Evolutionary conservation across 495 filamentous ascomycete species (phyloP).

Genomic region (Usnea hakonensis): DNA sequence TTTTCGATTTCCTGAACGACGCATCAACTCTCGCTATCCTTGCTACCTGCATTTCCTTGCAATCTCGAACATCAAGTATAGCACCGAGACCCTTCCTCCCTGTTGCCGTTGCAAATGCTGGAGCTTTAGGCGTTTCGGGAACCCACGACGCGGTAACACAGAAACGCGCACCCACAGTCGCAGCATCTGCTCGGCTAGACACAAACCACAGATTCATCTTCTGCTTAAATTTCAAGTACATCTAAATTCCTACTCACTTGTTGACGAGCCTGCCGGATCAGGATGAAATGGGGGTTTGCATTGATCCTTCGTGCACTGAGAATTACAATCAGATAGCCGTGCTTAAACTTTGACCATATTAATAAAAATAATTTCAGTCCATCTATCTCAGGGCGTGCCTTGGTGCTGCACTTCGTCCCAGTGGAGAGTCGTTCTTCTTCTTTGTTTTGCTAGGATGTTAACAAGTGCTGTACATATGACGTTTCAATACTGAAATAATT

Average conservation of each 20-base stretch:
- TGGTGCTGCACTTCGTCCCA: background rate
- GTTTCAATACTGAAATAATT: too few relatives aligned
- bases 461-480: too few relatives aligned
- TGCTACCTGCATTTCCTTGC: background rate
- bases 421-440: too few relatives aligned
- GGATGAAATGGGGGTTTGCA: conserved; percentile 9
- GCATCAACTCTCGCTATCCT: conserved; percentile 3
- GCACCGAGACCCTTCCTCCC: conserved; percentile 1
- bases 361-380: conserved; percentile 10
- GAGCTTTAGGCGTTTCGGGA: background rate
- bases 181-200: background rate
- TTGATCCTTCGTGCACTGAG: conserved; percentile 2
- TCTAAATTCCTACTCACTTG: background rate
- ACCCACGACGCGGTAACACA: background rate
- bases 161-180: background rate
- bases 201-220: background rate
- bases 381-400: background rate
- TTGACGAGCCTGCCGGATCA: conserved; percentile 15
- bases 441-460: background rate
- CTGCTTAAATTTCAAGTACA: background rate
- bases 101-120: background rate
- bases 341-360: background rate
- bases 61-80: background rate
- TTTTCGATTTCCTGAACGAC: background rate
- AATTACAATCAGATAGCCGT: conserved; percentile 7